Conservation (phyloP, 345 rosid genomes). For the Leavenworthia alabamica region DNA sequence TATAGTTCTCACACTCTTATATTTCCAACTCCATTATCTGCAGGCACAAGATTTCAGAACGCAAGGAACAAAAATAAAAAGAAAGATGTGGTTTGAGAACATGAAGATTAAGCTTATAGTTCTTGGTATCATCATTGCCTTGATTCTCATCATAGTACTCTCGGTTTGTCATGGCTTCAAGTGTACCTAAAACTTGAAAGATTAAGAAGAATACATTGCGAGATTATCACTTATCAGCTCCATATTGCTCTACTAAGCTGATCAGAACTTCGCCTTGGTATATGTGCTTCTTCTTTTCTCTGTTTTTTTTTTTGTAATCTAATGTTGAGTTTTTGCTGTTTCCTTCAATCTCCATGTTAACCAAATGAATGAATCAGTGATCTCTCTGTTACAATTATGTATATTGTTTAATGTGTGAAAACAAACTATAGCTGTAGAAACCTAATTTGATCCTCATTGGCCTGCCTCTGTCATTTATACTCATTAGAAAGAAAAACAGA, state of each 20-base stretch:
- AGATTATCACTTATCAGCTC: neutral
- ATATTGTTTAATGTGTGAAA: neutral
- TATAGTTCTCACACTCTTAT: neutral
- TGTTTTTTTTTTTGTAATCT: neutral
- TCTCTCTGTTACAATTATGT: neutral
- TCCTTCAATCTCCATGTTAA: neutral
- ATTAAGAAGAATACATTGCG: neutral
- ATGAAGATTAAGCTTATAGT: slow-evolving; percentile 75
- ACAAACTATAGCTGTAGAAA: neutral
- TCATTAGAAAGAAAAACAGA: neutral
- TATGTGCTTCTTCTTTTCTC: neutral
- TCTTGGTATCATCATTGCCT: slow-evolving; percentile 45
- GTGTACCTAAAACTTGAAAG: slow-evolving; percentile 28
- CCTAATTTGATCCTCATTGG: neutral
- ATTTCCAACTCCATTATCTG: neutral
- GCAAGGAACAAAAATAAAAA: slow-evolving; percentile 58
- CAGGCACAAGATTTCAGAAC: slow-evolving; percentile 79
- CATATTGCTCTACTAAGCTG: neutral
- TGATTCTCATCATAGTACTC: slow-evolving; percentile 57
- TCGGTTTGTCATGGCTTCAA: slow-evolving; percentile 56
- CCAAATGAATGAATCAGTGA: neutral
- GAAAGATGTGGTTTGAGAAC: slow-evolving; percentile 79
- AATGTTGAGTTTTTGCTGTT: neutral
- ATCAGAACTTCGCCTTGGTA: neutral
- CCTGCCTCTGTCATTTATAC: neutral